Base-by-base conservation (phyloP, 1,284 basidiomycete genomes). In the Xanthoconium separans region DNA sequence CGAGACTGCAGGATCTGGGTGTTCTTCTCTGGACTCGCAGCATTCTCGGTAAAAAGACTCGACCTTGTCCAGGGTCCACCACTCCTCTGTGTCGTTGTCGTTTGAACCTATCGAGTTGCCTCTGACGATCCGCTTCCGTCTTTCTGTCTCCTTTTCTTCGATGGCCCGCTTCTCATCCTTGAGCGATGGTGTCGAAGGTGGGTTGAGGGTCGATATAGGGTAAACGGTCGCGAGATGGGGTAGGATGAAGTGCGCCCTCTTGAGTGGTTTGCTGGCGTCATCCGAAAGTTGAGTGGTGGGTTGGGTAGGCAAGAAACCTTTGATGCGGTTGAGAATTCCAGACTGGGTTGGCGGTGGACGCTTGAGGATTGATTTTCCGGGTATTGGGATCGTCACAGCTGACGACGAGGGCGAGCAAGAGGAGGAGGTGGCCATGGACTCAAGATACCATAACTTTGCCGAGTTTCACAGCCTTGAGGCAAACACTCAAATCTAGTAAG, bases 231-330 rank as follows among this genome's bases (percentile, higher is more conserved):
- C 84, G 64, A 94, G 82, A 63, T 87, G 82, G 0, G 90, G 91
- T 3, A 95, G 75, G 59, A 93, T 89, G 66, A 93, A 95, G 61
- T 94, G 90, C 0, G 91, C 91, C 50, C 90, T 77, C 67, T 90
- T 93, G 56, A 95, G 78, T 7, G 90, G 82, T 61, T 75, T 79
- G 31, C 54, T 54, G 49, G 74, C 62, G 64, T 76, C 75, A 33
- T 73, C 74, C n/a, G 66, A 24, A 41, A 34, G 8, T 2, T 52
- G 50, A 7, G 59, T 9, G 10, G 65, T 42, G 13, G 69, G 59
- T 39, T 70, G 69, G 0, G 63, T 62, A 5, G 70, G 70, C 13
- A 69, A 39, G 58, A 71, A 68, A 4, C 65, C 66, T 43, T 83
- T 84, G 65, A 89, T 78, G 54, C 86, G 82, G n/a, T 83, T 84